Percentiles rank a stretch among this genome's conserved stretches.
phyloP scores from a whole-genome alignment of 257 asterid genomes.

The Euphrasia confusa region DNA sequence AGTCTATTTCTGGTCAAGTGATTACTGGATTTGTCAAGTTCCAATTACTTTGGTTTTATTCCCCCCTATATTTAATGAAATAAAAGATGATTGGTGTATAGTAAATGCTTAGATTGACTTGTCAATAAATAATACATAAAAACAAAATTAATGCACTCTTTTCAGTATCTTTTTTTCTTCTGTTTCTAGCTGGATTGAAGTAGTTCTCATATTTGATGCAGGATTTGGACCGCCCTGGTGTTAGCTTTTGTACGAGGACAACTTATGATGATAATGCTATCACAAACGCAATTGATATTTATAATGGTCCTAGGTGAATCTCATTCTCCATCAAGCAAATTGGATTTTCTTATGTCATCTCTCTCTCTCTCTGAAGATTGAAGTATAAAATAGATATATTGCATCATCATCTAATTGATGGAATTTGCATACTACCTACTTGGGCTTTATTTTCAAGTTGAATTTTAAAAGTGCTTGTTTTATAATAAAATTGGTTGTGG shows the following conservation, averaged over 20 bases:
- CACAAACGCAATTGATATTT: conserved; percentile 48
- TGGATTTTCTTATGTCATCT: neutral
- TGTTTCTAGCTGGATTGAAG: conserved; percentile 18
- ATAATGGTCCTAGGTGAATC: conserved; percentile 39
- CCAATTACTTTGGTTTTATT: neutral
- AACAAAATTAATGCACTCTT: neutral
- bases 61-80: neutral
- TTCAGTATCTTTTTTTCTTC: conserved; percentile 1
- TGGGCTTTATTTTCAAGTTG: neutral
- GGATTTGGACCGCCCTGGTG: conserved; percentile 62
- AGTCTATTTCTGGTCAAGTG: conserved; percentile 7
- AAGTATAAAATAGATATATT: neutral
- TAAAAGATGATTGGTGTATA: neutral
- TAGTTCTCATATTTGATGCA: conserved; percentile 29
- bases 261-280: conserved; percentile 62
- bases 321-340: conserved; percentile 12
- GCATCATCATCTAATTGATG: neutral
- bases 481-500: neutral
- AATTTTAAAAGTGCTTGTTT: neutral
- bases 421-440: neutral
- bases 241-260: conserved; percentile 58
- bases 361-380: too few relatives aligned
- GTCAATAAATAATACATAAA: neutral
- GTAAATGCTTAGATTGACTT: neutral
- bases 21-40: conserved; percentile 3